Percentiles rank a stretch among this genome's conserved stretches.
Evolutionary conservation across 2,329 filamentous ascomycete species (phyloP).

Genomic region (Colletotrichum sp.): DNA sequence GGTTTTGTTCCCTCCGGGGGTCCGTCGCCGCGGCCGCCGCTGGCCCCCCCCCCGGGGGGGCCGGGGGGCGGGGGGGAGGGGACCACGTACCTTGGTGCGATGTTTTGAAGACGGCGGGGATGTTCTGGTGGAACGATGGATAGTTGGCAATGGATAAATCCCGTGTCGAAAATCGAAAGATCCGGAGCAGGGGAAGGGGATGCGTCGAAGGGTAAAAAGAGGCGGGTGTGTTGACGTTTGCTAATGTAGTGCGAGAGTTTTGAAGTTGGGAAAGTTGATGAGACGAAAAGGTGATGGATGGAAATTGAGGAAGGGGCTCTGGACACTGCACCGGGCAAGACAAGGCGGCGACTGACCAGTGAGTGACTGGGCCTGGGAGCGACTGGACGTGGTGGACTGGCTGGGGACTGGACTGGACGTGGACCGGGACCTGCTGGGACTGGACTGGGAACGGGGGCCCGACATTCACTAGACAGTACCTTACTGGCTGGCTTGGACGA

Average conservation of each 20-base stretch:
- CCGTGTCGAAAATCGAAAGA: conserved; percentile 8
- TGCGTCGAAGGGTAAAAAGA: conserved; percentile 15
- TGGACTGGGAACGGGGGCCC: conserved; percentile 9
- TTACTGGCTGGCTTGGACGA: conserved; percentile 10
- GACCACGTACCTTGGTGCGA: conserved; percentile 24
- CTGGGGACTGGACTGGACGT: not conserved
- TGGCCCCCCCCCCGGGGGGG: too few relatives aligned
- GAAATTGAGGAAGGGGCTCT: conserved; percentile 36
- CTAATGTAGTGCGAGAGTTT: conserved; percentile 27
- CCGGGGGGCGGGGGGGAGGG: too few relatives aligned
- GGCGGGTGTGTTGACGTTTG: conserved; percentile 28
- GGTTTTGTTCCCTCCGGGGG: too few relatives aligned
- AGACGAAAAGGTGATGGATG: conserved; percentile 34
- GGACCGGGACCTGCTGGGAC: not conserved
- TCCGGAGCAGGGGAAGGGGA: conserved; percentile 21
- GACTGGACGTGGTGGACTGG: not conserved
- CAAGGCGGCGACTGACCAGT: conserved; percentile 13
- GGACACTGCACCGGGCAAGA: conserved; percentile 26
- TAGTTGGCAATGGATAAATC: conserved; percentile 6
- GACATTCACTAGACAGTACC: not conserved
- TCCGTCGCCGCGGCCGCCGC: too few relatives aligned
- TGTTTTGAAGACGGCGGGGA: conserved; percentile 19
- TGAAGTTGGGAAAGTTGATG: conserved; percentile 34
- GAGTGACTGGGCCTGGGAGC: not conserved
- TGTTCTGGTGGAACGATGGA: conserved; percentile 18